phyloP scores from a whole-genome alignment of 768 basidiomycete species.

The Chalciporus pseudorubinellus region DNA sequence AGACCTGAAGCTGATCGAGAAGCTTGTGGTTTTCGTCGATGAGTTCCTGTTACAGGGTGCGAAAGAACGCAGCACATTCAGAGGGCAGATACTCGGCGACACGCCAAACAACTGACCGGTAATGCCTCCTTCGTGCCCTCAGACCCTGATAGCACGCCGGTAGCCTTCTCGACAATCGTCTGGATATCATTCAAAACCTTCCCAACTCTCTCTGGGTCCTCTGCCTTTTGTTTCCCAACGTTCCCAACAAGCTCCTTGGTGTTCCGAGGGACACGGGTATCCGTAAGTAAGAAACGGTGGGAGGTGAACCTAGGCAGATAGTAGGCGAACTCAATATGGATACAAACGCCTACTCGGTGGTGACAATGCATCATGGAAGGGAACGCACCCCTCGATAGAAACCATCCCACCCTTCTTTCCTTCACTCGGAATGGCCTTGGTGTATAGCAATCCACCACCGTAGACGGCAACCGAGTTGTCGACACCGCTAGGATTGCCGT shows the following conservation, averaged over 20 bases:
- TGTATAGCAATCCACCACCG: conserved; percentile 91
- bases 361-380: neutral
- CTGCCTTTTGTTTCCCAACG: conserved; percentile 69
- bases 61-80: neutral
- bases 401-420: conserved; percentile 81
- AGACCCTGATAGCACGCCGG: conserved; percentile 65
- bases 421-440: conserved; percentile 55
- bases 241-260: conserved; percentile 92
- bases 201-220: conserved; percentile 86
- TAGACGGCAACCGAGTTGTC: conserved; percentile 94
- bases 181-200: conserved; percentile 80
- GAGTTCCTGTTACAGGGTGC: conserved; percentile 48
- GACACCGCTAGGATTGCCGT: conserved; percentile 96
- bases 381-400: conserved; percentile 73
- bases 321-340: conserved; percentile 8
- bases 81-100: neutral
- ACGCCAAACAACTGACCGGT: conserved; percentile 50
- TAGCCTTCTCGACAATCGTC: conserved; percentile 79
- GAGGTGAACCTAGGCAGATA: conserved; percentile 72
- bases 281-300: conserved; percentile 84
- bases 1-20: conserved; percentile 83
- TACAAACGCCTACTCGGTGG: neutral
- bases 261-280: conserved; percentile 90
- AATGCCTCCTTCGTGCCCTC: conserved; percentile 7
- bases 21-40: conserved; percentile 89